Evolutionary conservation across 345 rosid genomes (phyloP), one percentile per base, ranked within the genome.

Genomic region (Capsella bursapastoris): DNA sequence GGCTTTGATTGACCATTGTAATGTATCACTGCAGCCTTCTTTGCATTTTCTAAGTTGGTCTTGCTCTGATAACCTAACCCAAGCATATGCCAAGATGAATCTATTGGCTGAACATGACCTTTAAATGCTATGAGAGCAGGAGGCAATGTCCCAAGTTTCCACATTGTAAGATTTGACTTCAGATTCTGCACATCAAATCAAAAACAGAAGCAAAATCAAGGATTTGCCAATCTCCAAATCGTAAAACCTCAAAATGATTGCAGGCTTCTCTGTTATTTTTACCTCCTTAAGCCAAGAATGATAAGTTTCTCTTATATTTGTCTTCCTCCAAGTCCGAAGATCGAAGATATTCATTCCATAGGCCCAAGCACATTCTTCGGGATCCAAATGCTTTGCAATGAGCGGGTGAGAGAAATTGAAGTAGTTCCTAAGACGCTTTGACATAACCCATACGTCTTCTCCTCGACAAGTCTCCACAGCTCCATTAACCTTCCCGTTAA

Each of bases 391-490:
- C 72, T 92, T 86, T 41, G 87, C 77, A 8, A 96, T 64, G 74
- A 88, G 93, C 47, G 99, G 98, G 86, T 96, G 98, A 15, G 99
- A 88, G 84, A 96, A 96, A 81, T 96, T 96, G 89, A 96, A 96
- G 88, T 96, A 96, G 87, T 90, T 96, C 77, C 82, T 89, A 78
- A 96, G 85, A 78, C 80, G 96, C 81, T 96, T 96, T 57, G 97
- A 90, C 99, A 96, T 96, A 47, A 96, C 99, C 98, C 98, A 90
- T 74, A 88, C 86, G 69, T 92, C 99, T 69, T 90, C 97, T 49
- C 99, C 99, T 77, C 81, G 86, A 82, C 99, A 96, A 58, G 99
- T 96, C 85, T 96, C 98, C 66, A 96, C 99, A 38, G 98, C 99
- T 66, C 99, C 99, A 74, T 96, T 96, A 51, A 92, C 97, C 79